phyloP scores from a whole-genome alignment of 78 protist species.

The Dictyostelium intermedium region DNA sequence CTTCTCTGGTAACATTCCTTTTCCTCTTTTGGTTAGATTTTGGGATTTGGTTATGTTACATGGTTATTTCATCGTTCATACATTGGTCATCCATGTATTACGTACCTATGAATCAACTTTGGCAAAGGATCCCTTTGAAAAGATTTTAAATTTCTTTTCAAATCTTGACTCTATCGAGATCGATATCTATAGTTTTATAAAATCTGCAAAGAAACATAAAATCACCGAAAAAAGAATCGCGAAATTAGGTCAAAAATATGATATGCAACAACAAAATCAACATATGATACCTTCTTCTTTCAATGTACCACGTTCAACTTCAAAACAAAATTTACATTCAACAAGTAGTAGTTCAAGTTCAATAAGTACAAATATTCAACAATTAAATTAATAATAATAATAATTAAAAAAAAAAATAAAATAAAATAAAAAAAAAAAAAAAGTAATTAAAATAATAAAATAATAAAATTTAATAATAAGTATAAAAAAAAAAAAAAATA shows the following conservation, averaged over 20 bases:
- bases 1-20: conserved; percentile 69
- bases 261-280: conserved; percentile 33
- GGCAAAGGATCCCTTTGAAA: conserved; percentile 35
- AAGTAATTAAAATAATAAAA: not conserved
- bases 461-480: not conserved
- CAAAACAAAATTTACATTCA: not conserved
- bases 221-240: conserved; percentile 34
- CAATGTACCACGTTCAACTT: not conserved
- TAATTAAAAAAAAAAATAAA: too few species aligned
- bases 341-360: not conserved
- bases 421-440: not conserved
- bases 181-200: conserved; percentile 17
- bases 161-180: conserved; percentile 24
- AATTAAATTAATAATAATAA: not conserved
- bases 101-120: conserved; percentile 18
- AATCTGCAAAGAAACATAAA: conserved; percentile 19
- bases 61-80: conserved; percentile 74
- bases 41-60: conserved; percentile 80
- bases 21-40: conserved; percentile 62
- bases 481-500: too few species aligned
- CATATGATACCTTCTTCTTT: not conserved
- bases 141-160: conserved; percentile 34
- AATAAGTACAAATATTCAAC: not conserved
- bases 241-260: conserved; percentile 30
- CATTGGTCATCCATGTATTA: conserved; percentile 15